Conservation (phyloP, 2,329 filamentous ascomycete genomes). For the Botrytis tulipae region DNA sequence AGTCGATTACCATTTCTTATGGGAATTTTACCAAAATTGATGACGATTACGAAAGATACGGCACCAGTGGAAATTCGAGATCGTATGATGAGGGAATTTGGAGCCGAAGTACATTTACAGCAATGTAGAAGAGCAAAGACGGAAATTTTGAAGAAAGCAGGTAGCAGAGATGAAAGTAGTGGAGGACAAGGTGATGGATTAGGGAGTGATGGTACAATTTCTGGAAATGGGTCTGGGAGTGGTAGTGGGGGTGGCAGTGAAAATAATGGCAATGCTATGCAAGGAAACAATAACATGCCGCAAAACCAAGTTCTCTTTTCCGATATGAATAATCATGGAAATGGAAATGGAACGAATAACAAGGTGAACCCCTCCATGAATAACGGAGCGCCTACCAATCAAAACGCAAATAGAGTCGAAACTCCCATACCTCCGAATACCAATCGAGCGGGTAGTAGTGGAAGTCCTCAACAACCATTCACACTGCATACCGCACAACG, state of each 20-base stretch:
- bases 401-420: slow-evolving; percentile 12
- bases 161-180: slow-evolving; percentile 17
- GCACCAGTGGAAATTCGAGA: slow-evolving; percentile 60
- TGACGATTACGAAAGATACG: slow-evolving; percentile 57
- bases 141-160: slow-evolving; percentile 37
- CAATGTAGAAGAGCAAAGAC: slow-evolving; percentile 39
- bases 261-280: slow-evolving; percentile 23
- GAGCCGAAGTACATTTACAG: slow-evolving; percentile 38
- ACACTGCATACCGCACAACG: slow-evolving; percentile 33
- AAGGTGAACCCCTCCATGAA: background rate
- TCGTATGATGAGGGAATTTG: slow-evolving; percentile 45
- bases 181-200: slow-evolving; percentile 5
- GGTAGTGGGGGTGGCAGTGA: slow-evolving; percentile 25
- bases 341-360: background rate
- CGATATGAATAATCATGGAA: slow-evolving; percentile 23
- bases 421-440: background rate
- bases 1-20: slow-evolving; percentile 52
- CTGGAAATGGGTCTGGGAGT: background rate
- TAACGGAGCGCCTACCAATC: slow-evolving; percentile 1
- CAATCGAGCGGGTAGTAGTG: background rate
- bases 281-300: background rate
- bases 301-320: slow-evolving; percentile 16
- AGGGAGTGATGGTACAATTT: background rate
- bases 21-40: slow-evolving; percentile 59
- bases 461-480: slow-evolving; percentile 27